Base-by-base conservation (phyloP, 2,329 filamentous ascomycete species). In the Epichloe festucae region DNA sequence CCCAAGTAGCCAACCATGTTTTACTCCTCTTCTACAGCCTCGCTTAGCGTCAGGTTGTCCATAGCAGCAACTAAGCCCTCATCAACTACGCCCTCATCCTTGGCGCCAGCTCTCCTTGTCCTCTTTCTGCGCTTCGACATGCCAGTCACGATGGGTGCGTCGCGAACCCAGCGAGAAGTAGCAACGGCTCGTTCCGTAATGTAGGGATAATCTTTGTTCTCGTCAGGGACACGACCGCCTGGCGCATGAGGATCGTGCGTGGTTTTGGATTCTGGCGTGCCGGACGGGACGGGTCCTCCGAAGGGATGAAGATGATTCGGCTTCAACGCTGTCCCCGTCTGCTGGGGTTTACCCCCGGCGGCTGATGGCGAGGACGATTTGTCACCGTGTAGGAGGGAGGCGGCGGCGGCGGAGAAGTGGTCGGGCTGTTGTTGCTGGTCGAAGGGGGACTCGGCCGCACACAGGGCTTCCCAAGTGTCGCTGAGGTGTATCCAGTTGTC, bases 391-490 rank as follows among this genome's bases (percentile, higher is more conserved):
- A 19, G 15, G 2, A 42, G 38, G 21, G 51, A 53, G 17, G 43
- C 38, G n/a, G 38, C 48, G 19, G 43, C 21, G 15, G 49, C 21
- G 17, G 44, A 23, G 12, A 43, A 15, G 15, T 7, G 17, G 23
- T 43, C 44, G 40, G 27, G 11, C n/a, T 27, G 11, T 43, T 46
- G n/a, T 43, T 46, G n/a, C 5, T 23, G 23, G 17, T 27, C 17
- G 6, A 39, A 39, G 3, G 36, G 35, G 11, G 4, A 1, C 12
- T 12, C 31, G 21, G 21, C 79, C 0, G 75, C 70, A 59, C 87
- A 91, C 15, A 93, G 75, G 2, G 70, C 71, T 55, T 90, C 85
- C 88, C 87, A 93, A 1, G 74, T 73, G 3, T 75, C 68, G 2
- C 67, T 63, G 8, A 93, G 73, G 6, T 77, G 74, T 49, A 91